These are phyloP conservation scores for Phalaenopsis aphrodite DNA, from an alignment of 106 monocot genomes.

Conservation along the genomic window DNA sequence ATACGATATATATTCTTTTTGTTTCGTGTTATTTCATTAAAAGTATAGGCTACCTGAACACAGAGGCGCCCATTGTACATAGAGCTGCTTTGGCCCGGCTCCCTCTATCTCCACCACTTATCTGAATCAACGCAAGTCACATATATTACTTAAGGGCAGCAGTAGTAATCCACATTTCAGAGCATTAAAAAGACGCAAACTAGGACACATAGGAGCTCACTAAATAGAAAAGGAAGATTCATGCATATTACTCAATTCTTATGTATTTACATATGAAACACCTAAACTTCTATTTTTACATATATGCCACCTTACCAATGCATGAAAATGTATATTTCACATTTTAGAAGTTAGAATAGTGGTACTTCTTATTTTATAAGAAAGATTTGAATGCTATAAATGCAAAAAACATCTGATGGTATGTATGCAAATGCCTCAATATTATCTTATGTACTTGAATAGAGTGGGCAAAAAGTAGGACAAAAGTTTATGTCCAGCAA, in stretches of 20 bases:
- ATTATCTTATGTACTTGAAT: neutral
- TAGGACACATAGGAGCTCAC: neutral
- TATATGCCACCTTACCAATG: too few relatives aligned
- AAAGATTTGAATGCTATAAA: too few relatives aligned
- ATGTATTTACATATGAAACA: too few relatives aligned
- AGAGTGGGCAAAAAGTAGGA: neutral
- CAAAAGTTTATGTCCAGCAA: too few relatives aligned
- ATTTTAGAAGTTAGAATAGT: too few relatives aligned
- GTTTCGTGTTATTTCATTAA: neutral
- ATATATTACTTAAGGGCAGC: neutral
- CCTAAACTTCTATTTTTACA: too few relatives aligned
- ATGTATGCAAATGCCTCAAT: too few relatives aligned
- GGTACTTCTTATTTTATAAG: too few relatives aligned
- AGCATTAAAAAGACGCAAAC: neutral
- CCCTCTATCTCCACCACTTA: conserved; percentile 59
- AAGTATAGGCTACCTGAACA: conserved; percentile 59
- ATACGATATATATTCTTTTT: neutral
- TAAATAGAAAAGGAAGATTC: too few relatives aligned
- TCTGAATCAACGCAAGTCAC: conserved; percentile 24
- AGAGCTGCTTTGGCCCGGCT: conserved; percentile 55
- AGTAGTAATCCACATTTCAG: neutral
- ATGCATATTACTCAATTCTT: too few relatives aligned
- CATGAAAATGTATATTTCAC: too few relatives aligned
- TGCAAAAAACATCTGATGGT: too few relatives aligned
- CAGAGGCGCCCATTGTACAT: conserved; percentile 91